Base-by-base conservation (phyloP, 371 early-diverging fungal species). In the Rhizopus delemar region DNA sequence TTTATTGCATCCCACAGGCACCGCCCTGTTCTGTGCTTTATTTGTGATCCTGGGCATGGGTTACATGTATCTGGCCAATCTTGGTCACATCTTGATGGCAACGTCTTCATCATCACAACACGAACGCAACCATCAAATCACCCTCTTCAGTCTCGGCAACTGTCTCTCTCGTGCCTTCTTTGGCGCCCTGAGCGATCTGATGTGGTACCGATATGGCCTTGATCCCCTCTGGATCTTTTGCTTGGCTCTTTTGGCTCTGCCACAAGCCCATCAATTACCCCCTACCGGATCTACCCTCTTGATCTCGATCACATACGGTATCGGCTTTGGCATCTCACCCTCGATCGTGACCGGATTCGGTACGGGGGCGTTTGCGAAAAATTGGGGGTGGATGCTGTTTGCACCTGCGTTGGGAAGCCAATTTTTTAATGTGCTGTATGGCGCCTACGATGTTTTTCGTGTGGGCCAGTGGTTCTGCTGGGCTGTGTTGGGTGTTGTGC, bases 221-320 rank as follows among this genome's bases (percentile, higher is more conserved):
- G 71, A 73, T 56, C 75, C 75, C 1, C 28, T 78, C 5, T 78
- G 79, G 79, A 63, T 75, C 4, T 71, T 75, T 56, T 64, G 67
- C 22, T 59, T 60, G 34, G 75, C 73, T 3, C 41, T 65, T 13
- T 48, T 77, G 46, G 65, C 51, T 56, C 70, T 22, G 71, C 70
- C 0, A 46, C 46, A 3, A 35, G 34, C 22, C 12, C 46, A 22
- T n/a, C 31, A 16, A 53, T 62, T 4, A 56, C 61, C 6, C 13
- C 13, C 15, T 34, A 9, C 39, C 49, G 8, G 51, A 48, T 11
- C 48, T 70, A 70, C 70, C 0, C 5, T 70, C 9, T n/a, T 63
- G 2, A 48, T 70, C 5, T 63, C 70, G 7, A 50, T 57, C 8
- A 53, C 63, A 9, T 70, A 70, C 39, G 70, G 70, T 16, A 70